Evolutionary conservation across 2,329 filamentous ascomycete genomes (phyloP), one percentile per base, ranked within the genome.

Genomic region (Colletotrichum godetiae): DNA sequence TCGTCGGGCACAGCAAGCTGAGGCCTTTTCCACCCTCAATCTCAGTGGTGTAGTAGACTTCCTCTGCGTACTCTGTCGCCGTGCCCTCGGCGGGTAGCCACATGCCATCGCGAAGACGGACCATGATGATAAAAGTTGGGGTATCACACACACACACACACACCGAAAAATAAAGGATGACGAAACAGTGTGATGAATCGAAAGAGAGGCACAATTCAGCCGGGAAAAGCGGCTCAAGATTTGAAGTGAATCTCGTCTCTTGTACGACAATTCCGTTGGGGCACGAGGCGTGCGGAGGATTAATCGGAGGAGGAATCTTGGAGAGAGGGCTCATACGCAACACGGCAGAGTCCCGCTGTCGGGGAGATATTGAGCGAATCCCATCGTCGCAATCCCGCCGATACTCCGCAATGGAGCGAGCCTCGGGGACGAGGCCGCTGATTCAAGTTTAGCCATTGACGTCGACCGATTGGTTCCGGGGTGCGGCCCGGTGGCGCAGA

Each of bases 61-160:
- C 90, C 80, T 93, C 91, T 42, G 91, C 92, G 76, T 92, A 92
- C 78, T 92, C 89, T 31, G 91, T 86, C 62, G 86, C 84, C 79
- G 91, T 87, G 74, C 87, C 88, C 80, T 91, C 88, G 69, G 88
- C 90, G 55, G 88, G 86, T 61, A 92, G 84, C 92, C 92, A 93
- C 91, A 92, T 83, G 49, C 81, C 81, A 80, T 83, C 80, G 12
- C 81, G 80, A 58, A 83, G 79, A 69, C 78, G 80, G 73, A 78
- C 77, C 79, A 82, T 82, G 63, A 55, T 56, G 61, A 27, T 29
- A 52, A 35, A 35, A 46, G 6, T 5, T 5, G 35, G 66, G 60
- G 61, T 71, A 66, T 71, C 60, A 61, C 56, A 12, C 31, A 24
- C 37, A 42, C 55, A 42, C 67, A 42, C 12, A 42, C 27, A 53